A percentile compares a stretch with the other conserved stretches of the same genome.
These are phyloP conservation scores for Coprinopsis marcescibilis DNA, from an alignment of 768 basidiomycete species.

Conservation along the genomic window DNA sequence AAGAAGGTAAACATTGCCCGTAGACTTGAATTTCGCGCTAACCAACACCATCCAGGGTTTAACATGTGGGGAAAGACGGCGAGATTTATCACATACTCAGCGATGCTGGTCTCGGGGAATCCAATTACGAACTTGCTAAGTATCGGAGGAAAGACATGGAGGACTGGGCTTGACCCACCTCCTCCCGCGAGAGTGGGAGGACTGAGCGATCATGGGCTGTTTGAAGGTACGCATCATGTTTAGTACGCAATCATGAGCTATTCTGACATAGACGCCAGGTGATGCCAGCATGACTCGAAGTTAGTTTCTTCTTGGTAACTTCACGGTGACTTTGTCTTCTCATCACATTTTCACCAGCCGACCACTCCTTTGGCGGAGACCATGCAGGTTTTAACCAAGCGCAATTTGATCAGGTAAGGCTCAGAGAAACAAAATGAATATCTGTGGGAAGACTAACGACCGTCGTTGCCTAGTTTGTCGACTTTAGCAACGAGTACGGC, in stretches of 20 bases:
- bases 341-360: no score
- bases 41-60: slow-evolving; percentile 7
- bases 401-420: slow-evolving; percentile 16
- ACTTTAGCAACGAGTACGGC: slow-evolving; percentile 15
- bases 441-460: not conserved
- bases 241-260: no score
- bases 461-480: slow-evolving; percentile 10
- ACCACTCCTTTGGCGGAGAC: slow-evolving; percentile 15
- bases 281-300: slow-evolving; percentile 14
- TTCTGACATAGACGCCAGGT: no score
- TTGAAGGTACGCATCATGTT: no score
- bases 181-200: slow-evolving; percentile 16
- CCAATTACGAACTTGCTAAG: slow-evolving; percentile 13
- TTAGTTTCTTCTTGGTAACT: not conserved
- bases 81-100: slow-evolving; percentile 15
- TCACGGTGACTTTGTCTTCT: no score
- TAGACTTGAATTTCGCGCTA: no score
- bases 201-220: slow-evolving; percentile 14
- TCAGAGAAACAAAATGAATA: not conserved
- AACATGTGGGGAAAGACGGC: slow-evolving; percentile 14
- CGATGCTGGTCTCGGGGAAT: slow-evolving; percentile 15
- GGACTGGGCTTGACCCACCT: slow-evolving; percentile 14
- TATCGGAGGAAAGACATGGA: slow-evolving; percentile 13
- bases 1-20: slow-evolving; percentile 3
- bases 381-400: slow-evolving; percentile 19